Base-by-base conservation (phyloP, 208 protist species). In the Strigomonas culicis region DNA sequence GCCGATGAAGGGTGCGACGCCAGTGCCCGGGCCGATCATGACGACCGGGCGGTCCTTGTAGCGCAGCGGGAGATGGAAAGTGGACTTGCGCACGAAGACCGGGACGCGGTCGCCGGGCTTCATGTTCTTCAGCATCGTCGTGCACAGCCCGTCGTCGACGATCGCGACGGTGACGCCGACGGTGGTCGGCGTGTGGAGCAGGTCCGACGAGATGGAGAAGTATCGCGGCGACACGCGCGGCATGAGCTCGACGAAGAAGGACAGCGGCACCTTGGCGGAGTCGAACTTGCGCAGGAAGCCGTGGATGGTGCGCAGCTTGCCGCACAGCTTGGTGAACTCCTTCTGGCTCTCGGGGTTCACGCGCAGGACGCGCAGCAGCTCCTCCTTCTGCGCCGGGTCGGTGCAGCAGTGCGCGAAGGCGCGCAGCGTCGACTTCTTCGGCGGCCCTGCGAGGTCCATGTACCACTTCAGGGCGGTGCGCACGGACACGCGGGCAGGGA, bases 11-110 rank as follows among this genome's bases (percentile, higher is more conserved):
- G 97, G 97, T 0, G 97, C 95, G 8, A 98, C 81, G 52, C 97
- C 97, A 24, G 97, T 98, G 65, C 97, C 97, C 3, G 97, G 95
- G 32, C 97, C 97, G 79, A 98, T 90, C 92, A 98, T 97, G 25
- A 98, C 70, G 31, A 97, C 66, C 27, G 94, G 88, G 1, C 79
- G 87, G 7, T 80, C 80, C 75, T 92, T 89, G 50, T 77, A 60
- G 11, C 79, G 71, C 22, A 95, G 75, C 8, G 94, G 92, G 19
- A 96, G 78, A 61, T 96, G 84, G 75, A 98, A 98, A 60, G 68
- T 95, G 21, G 90, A 97, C 67, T 93, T 93, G 60, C 94, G 90
- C 53, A 98, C 85, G 83, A 97, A 98, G 21, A 97, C 79, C 0
- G 82, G 88, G 63, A 93, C 79, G 25, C 77, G 83, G 43, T 88